These are phyloP conservation scores for Xylariaceae sp. DNA, from an alignment of 2,329 filamentous ascomycete species.

Conservation along the genomic window DNA sequence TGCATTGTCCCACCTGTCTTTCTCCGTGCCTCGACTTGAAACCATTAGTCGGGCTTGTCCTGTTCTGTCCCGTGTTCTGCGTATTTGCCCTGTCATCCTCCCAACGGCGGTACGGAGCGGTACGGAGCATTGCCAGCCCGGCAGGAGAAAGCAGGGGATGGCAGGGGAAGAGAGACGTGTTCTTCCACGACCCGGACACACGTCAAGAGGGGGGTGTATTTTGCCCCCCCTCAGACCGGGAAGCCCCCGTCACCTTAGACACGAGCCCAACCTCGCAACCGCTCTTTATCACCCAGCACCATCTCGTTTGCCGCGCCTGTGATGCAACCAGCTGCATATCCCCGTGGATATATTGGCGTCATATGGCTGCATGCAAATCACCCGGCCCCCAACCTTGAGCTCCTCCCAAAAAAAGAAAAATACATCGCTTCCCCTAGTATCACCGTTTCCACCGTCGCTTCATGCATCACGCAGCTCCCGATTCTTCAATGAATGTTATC, in stretches of 20 bases:
- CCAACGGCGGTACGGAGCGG: not conserved
- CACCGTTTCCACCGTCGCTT: not conserved
- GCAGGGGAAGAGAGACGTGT: not conserved
- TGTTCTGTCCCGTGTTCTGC: not conserved
- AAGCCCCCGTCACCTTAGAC: constrained; percentile 1
- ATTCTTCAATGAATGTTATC: not conserved
- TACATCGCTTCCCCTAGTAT: not conserved
- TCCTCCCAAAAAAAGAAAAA: not conserved
- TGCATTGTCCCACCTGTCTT: constrained; percentile 5
- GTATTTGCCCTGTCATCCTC: not conserved
- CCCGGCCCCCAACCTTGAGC: not conserved
- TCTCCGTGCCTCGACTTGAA: constrained; percentile 8
- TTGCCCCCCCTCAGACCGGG: not conserved
- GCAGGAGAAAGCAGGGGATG: not conserved
- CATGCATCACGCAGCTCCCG: not conserved
- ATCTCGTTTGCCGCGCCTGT: not conserved
- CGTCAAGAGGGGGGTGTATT: not conserved
- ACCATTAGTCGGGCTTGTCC: constrained; percentile 2
- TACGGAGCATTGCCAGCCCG: too few species aligned
- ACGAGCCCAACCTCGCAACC: not conserved
- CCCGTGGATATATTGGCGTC: not conserved
- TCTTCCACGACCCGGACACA: constrained; percentile 3
- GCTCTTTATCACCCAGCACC: not conserved
- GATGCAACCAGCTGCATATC: not conserved
- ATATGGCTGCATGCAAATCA: not conserved